Evolutionary conservation across 768 basidiomycete genomes (phyloP).

Genomic region (Tulasnella sp.): DNA sequence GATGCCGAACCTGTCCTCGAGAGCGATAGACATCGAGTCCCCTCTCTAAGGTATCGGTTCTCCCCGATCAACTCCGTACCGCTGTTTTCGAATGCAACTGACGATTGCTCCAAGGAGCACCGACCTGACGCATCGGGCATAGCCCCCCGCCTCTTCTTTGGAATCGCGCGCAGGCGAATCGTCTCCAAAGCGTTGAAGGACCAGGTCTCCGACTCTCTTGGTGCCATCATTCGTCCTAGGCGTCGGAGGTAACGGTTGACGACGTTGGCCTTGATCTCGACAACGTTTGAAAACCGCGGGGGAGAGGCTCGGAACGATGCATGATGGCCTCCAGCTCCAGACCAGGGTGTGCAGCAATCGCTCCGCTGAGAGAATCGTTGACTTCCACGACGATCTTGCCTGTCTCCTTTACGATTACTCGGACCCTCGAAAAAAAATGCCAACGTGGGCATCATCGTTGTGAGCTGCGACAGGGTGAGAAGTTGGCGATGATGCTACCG

Average conservation of each 20-base stretch:
- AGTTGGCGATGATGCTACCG: too few relatives aligned
- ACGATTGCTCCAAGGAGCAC: not conserved
- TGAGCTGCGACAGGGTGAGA: too few relatives aligned
- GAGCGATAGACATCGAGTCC: not conserved
- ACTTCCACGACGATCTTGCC: not conserved
- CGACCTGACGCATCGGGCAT: not conserved
- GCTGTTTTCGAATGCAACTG: not conserved
- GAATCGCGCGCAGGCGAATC: not conserved
- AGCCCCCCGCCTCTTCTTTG: not conserved
- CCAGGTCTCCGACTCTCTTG: not conserved
- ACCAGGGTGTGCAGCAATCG: not conserved
- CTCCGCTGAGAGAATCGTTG: not conserved
- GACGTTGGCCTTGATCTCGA: not conserved
- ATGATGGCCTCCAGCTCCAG: not conserved
- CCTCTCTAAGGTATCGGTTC: not conserved
- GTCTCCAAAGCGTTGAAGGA: not conserved
- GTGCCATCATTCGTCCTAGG: not conserved
- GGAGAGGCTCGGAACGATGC: not conserved
- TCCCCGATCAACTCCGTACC: not conserved
- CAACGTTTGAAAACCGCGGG: not conserved
- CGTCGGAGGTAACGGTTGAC: not conserved
- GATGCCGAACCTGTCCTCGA: not conserved
- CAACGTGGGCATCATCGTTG: too few relatives aligned
- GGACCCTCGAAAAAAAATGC: not conserved
- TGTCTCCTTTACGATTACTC: not conserved